A percentile compares a stretch with the other conserved stretches of the same genome.
phyloP scores from a whole-genome alignment of 371 early-diverging fungal genomes.

The Mucor circinelloides region DNA sequence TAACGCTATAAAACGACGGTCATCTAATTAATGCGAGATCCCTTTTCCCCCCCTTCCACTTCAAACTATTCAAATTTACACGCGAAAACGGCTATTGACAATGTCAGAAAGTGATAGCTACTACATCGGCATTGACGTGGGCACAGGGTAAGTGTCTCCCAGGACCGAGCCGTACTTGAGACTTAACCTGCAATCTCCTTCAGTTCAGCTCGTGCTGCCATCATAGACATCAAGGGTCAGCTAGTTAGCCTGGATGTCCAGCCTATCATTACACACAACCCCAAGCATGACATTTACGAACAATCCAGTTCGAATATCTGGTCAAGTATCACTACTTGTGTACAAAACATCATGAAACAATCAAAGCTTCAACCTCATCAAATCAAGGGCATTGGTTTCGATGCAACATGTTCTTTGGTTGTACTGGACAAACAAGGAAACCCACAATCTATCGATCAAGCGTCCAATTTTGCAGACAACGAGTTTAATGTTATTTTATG shows the following conservation, averaged over 20 bases:
- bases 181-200: neutral
- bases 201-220: conserved; percentile 64
- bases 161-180: neutral
- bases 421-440: conserved; percentile 53
- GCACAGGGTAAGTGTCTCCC: conserved; percentile 54
- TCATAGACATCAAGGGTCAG: conserved; percentile 56
- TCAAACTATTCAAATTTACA: neutral
- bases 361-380: conserved; percentile 35
- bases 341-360: conserved; percentile 39
- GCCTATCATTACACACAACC: conserved; percentile 49
- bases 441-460: conserved; percentile 57
- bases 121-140: conserved; percentile 75
- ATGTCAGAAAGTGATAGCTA: conserved; percentile 17
- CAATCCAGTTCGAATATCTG: conserved; percentile 76
- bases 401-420: conserved; percentile 78
- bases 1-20: neutral
- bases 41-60: neutral
- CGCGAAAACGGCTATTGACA: neutral
- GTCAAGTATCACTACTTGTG: conserved; percentile 54
- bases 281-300: conserved; percentile 61
- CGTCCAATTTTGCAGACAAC: conserved; percentile 41
- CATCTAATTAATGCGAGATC: neutral
- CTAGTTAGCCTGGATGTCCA: conserved; percentile 53
- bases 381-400: conserved; percentile 73
- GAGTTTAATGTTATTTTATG: conserved; percentile 70